A percentile compares a stretch with the other conserved stretches of the same genome.
These are phyloP conservation scores for Pythium phragmitis DNA, from an alignment of 352 stramenopile genomes.

Conservation along the genomic window DNA sequence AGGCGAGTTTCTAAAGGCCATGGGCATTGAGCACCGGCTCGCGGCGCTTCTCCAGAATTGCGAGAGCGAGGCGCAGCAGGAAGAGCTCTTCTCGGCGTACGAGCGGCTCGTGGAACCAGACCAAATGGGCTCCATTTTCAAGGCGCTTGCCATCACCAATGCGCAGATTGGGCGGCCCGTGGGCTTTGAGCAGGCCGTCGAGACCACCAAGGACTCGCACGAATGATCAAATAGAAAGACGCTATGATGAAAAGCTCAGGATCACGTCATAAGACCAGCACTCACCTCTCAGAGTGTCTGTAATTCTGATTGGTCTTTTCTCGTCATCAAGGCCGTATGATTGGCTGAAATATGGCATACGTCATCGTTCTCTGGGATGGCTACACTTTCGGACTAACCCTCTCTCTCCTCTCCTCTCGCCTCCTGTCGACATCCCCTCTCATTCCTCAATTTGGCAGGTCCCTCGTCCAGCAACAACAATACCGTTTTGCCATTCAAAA, in stretches of 20 bases:
- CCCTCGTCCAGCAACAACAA: no score
- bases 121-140: constrained; percentile 95
- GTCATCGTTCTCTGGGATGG: constrained; percentile 13
- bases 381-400: background rate
- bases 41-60: constrained; percentile 88
- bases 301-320: constrained; percentile 2
- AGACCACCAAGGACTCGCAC: constrained; percentile 16
- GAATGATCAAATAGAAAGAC: background rate
- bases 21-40: constrained; percentile 93
- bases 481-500: background rate
- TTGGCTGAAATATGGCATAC: background rate
- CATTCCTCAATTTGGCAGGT: no score
- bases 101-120: constrained; percentile 91
- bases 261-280: constrained; percentile 8
- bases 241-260: background rate
- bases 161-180: constrained; percentile 53
- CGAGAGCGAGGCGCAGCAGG: constrained; percentile 77
- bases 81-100: constrained; percentile 90
- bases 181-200: constrained; percentile 48
- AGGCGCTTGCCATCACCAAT: constrained; percentile 89
- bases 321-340: background rate
- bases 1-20: constrained; percentile 92
- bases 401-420: background rate
- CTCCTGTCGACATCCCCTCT: background rate
- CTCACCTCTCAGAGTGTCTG: background rate